Conservation (phyloP, 2,329 filamentous ascomycete species). For the Alternaria angustiovoidea region DNA sequence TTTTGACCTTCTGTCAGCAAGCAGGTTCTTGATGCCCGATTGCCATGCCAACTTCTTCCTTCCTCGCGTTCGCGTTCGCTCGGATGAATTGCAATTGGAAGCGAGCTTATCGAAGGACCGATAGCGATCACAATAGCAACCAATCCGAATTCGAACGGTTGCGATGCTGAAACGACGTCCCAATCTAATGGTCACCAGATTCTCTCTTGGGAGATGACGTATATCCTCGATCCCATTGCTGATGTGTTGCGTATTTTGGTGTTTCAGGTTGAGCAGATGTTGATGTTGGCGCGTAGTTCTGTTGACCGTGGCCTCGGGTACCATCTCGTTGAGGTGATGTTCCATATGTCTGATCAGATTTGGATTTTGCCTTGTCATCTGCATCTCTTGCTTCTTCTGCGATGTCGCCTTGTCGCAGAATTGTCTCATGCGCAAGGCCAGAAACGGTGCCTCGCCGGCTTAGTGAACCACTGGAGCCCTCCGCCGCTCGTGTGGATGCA, state of each 20-base stretch:
- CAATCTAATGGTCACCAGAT: conserved; percentile 45
- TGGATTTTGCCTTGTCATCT: conserved; percentile 31
- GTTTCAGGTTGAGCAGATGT: conserved; percentile 46
- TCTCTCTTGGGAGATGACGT: conserved; percentile 49
- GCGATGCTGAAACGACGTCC: conserved; percentile 33
- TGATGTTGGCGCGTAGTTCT: conserved; percentile 33
- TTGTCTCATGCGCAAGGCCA: conserved; percentile 41
- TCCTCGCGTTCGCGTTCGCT: conserved; percentile 16
- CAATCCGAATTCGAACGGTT: conserved; percentile 26
- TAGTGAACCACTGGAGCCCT: conserved; percentile 40
- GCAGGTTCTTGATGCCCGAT: conserved; percentile 1
- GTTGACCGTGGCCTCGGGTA: conserved; percentile 34
- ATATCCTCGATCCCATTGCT: conserved; percentile 44
- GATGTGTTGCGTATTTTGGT: conserved; percentile 41
- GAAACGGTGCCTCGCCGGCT: conserved; percentile 46
- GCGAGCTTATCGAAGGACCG: conserved; percentile 22
- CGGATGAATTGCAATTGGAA: conserved; percentile 6
- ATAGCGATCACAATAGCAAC: conserved; percentile 8
- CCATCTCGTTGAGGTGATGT: conserved; percentile 36
- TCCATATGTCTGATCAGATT: conserved; percentile 31
- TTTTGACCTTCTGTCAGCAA: background rate
- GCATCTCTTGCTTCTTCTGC: conserved; percentile 34
- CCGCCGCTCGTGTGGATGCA: conserved; percentile 56
- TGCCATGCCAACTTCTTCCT: conserved; percentile 2
- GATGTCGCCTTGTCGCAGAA: conserved; percentile 35